phyloP scores from a whole-genome alignment of 306 rosid genomes.

The Biancaea sappan region DNA sequence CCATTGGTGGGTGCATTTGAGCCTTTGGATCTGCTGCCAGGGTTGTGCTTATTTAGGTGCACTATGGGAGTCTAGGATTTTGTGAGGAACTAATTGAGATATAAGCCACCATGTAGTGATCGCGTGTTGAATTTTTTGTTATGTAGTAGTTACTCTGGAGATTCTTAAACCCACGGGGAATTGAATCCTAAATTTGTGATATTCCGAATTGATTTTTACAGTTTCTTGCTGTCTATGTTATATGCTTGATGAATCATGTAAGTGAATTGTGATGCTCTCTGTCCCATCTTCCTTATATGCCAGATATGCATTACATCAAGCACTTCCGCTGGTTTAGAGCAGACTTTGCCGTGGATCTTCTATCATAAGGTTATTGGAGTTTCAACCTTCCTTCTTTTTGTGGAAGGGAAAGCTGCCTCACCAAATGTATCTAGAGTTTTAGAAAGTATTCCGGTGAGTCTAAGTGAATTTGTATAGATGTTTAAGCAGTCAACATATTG shows the following conservation, averaged over 20 bases:
- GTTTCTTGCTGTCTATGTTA: neutral
- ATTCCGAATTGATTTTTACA: neutral
- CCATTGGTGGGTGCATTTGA: neutral
- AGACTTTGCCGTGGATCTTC: constrained; percentile 91
- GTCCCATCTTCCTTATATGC: constrained; percentile 18
- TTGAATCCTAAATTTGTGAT: neutral
- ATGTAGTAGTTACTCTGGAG: neutral
- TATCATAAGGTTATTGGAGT: constrained; percentile 96
- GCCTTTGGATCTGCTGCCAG: constrained; percentile 36
- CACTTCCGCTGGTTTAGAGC: constrained; percentile 89
- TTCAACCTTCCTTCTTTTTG: constrained; percentile 79
- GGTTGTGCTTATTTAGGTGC: constrained; percentile 21
- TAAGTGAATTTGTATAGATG: neutral
- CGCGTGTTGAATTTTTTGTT: neutral
- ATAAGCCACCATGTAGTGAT: neutral
- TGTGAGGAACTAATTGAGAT: neutral
- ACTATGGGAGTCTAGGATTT: neutral
- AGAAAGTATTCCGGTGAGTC: constrained; percentile 87
- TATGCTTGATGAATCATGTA: neutral
- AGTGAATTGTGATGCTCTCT: constrained; percentile 15
- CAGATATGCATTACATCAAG: constrained; percentile 79
- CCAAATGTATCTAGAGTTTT: constrained; percentile 76
- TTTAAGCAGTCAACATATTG: neutral
- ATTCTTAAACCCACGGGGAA: constrained; percentile 26
- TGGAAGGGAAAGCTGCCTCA: constrained; percentile 95